phyloP scores from a whole-genome alignment of 805 yeast species.

The Candida silvatica region DNA sequence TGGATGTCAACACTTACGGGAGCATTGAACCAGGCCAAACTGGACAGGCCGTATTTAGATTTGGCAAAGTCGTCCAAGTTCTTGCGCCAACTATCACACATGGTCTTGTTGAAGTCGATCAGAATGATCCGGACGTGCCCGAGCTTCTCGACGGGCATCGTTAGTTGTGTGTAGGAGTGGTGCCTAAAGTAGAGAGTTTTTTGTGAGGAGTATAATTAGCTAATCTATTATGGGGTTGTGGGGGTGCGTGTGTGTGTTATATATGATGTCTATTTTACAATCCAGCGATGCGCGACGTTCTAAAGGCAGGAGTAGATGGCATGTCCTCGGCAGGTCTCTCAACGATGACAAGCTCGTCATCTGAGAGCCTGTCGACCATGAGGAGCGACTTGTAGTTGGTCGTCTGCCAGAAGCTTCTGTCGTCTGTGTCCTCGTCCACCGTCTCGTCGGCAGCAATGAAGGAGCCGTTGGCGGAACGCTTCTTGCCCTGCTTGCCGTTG shows the following conservation, averaged over 20 bases:
- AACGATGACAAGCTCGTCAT: slow-evolving; percentile 55
- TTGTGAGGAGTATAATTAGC: too few species aligned
- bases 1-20: slow-evolving; percentile 14
- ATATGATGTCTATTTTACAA: too few species aligned
- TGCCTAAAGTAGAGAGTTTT: too few species aligned
- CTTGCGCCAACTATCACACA: slow-evolving; percentile 15
- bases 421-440: slow-evolving; percentile 13
- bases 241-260: too few species aligned
- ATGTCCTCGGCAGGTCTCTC: slow-evolving; percentile 62
- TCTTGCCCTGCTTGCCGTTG: slow-evolving; percentile 17
- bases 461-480: slow-evolving; percentile 25
- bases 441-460: slow-evolving; percentile 4
- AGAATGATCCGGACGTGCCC: slow-evolving; percentile 12
- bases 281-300: slow-evolving; percentile 39
- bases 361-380: slow-evolving; percentile 43
- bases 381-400: slow-evolving; percentile 68
- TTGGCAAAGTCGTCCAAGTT: slow-evolving; percentile 9
- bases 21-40: slow-evolving; percentile 12
- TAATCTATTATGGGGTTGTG: too few species aligned
- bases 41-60: slow-evolving; percentile 2
- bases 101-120: slow-evolving; percentile 12
- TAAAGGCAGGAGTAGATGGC: slow-evolving; percentile 57
- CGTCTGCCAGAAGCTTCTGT: slow-evolving; percentile 63
- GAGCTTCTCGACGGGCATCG: slow-evolving; percentile 3
- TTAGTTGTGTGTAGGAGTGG: background rate